Base-by-base conservation (phyloP, 2,329 filamentous ascomycete genomes). In the Hymenoscyphus infarciens region DNA sequence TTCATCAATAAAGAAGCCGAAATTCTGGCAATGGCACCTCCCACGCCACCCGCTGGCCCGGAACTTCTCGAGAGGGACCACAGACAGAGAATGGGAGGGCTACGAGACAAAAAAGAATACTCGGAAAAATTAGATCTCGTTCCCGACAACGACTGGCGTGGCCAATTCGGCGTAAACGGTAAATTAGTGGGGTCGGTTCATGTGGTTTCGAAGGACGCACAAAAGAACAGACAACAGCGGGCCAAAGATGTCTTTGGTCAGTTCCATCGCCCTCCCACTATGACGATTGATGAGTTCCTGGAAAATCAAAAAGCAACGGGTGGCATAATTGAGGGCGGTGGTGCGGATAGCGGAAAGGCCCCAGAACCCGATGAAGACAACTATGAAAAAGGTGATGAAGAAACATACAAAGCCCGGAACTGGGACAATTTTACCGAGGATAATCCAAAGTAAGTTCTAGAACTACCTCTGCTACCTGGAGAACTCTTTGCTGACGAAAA, bases 231-330 rank as follows among this genome's bases (percentile, higher is more conserved):
- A 27, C 25, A 27, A 27, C 25, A 27, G 25, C 25, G 25, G 25
- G 25, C 25, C 25, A 27, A 27, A 27, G 25, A 27, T 27, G 25
- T 27, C 25, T 27, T 2, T 27, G 2, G 25, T 27, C 25, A 27
- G 25, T 27, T 27, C 25, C 25, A 27, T 27, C 97, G 91, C 76
- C 79, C 99, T 63, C 95, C 95, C 0, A 98, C 95, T 2, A 98
- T 99, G 95, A 91, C 87, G 1, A 97, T 99, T 65, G 95, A 99
- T 70, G 95, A 99, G 78, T 99, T 98, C 73, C 81, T 99, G 16
- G 95, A 96, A 59, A 94, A 98, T 76, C 95, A 98, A 79, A 84
- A 84, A 72, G 83, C 85, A 68, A 82, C 90, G 66, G 95, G 95
- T 16, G 91, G 91, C 22, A 93, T 99, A 63, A 91, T 98, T 61